Conservation (phyloP, 176 grass and related monocot species). For the Musa acuminata region DNA sequence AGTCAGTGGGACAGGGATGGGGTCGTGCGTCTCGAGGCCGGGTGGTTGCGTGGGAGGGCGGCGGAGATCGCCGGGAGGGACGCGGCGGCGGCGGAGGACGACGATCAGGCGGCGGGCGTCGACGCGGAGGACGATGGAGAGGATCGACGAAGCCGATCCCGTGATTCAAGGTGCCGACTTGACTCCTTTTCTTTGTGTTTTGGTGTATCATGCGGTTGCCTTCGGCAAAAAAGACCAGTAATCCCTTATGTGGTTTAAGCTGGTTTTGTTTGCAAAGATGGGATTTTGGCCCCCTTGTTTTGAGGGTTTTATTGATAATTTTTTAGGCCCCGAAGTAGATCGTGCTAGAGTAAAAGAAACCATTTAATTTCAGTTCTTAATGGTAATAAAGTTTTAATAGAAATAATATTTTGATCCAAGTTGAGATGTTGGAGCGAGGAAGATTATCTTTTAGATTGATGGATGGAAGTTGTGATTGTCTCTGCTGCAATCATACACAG, state of each 20-base stretch:
- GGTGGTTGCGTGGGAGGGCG: constrained; percentile 2
- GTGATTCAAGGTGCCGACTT: constrained; percentile 39
- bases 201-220: background rate
- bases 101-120: background rate
- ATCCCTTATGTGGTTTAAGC: background rate
- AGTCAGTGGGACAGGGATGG: background rate
- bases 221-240: background rate
- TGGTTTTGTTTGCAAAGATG: background rate
- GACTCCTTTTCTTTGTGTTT: background rate
- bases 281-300: background rate
- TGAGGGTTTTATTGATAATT: background rate
- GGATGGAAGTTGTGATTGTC: background rate
- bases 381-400: too few relatives aligned
- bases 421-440: background rate
- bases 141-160: constrained; percentile 65
- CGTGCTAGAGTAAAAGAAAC: background rate
- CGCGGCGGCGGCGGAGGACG: background rate
- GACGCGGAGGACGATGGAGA: constrained; percentile 45
- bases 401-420: background rate
- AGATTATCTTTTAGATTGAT: background rate
- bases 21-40: constrained; percentile 8
- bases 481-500: background rate
- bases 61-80: background rate
- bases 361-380: background rate
- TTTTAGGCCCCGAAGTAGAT: background rate